Evolutionary conservation across 306 rosid genomes (phyloP).

Genomic region (Echinosophora koreensis): DNA sequence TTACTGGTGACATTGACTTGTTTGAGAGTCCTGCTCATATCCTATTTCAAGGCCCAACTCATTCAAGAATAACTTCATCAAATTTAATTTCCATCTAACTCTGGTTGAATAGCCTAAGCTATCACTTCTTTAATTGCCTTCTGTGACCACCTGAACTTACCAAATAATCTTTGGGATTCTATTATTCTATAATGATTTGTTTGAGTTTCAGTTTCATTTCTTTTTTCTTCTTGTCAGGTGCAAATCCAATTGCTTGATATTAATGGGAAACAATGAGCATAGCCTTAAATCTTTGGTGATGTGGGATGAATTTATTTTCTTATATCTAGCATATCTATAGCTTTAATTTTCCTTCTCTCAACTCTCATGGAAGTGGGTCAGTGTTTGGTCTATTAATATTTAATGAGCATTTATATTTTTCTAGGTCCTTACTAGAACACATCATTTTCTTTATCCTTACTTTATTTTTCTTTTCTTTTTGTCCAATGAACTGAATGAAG

Average conservation of each 20-base stretch:
- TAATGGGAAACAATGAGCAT: constrained; percentile 28
- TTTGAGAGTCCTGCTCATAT: constrained; percentile 32
- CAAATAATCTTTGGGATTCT: neutral
- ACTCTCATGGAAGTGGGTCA: constrained; percentile 36
- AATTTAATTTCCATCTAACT: constrained; percentile 7
- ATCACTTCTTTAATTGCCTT: neutral
- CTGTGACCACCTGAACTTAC: neutral
- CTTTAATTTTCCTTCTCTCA: constrained; percentile 48
- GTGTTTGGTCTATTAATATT: constrained; percentile 38
- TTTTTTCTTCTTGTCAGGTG: neutral
- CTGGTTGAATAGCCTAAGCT: neutral
- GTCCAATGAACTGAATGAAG: constrained; percentile 43
- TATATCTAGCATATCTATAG: constrained; percentile 19
- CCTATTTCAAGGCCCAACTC: constrained; percentile 45
- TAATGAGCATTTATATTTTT: constrained; percentile 43
- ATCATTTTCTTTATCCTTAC: constrained; percentile 53
- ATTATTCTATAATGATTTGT: neutral
- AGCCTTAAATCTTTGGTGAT: constrained; percentile 28
- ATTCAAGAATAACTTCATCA: constrained; percentile 10
- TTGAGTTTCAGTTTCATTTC: neutral
- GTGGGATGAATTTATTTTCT: constrained; percentile 30
- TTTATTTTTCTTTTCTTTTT: constrained; percentile 28
- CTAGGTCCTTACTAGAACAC: constrained; percentile 44
- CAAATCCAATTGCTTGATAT: constrained; percentile 33
- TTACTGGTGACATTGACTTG: constrained; percentile 45